Evolutionary conservation across 305 asterid genomes (phyloP).

Genomic region (Fraxinus greggii): DNA sequence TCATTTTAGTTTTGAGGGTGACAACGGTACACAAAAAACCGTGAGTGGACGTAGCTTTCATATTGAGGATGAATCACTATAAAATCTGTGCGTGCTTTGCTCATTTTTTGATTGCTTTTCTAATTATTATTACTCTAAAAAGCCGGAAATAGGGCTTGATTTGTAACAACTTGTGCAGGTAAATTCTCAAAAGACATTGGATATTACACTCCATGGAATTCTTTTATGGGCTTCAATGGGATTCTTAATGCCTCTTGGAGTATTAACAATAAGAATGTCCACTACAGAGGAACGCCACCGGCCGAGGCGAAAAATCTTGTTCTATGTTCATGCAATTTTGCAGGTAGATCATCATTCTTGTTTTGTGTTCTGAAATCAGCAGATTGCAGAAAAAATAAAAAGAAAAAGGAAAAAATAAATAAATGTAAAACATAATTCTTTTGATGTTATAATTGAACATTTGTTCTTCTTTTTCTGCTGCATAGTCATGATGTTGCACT

Average conservation of each 20-base stretch:
- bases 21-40: not conserved
- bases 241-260: constrained; percentile 68
- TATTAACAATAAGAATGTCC: constrained; percentile 62
- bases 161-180: constrained; percentile 37
- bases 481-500: constrained; percentile 48
- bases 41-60: not conserved
- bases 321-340: constrained; percentile 56
- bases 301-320: constrained; percentile 43
- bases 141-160: not conserved
- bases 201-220: constrained; percentile 67
- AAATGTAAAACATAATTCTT: constrained; percentile 11
- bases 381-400: not conserved
- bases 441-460: constrained; percentile 14
- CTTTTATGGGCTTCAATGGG: constrained; percentile 79
- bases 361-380: not conserved
- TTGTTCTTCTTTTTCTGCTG: constrained; percentile 27
- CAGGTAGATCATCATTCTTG: constrained; percentile 45
- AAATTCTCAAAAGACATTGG: constrained; percentile 39
- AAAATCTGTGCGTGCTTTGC: not conserved
- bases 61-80: not conserved
- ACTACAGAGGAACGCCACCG: constrained; percentile 37
- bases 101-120: not conserved
- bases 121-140: not conserved
- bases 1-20: not conserved
- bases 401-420: not conserved